phyloP scores from a whole-genome alignment of 1,139 yeast species.

The Sugiyamaella sp. region DNA sequence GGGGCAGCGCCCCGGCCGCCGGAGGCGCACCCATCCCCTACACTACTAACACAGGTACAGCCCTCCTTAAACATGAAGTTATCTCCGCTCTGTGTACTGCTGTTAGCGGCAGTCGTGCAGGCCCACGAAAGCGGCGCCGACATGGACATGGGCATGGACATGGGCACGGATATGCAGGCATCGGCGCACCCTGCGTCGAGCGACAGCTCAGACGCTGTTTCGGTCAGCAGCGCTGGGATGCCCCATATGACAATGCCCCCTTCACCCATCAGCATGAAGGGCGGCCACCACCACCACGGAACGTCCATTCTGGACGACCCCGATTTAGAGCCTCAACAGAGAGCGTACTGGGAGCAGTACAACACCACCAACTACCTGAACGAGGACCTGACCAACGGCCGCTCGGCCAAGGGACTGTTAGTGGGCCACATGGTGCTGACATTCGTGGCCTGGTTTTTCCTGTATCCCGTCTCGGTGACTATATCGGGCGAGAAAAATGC shows the following conservation, averaged over 20 bases:
- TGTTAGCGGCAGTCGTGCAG: not conserved
- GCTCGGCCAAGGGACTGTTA: conserved; percentile 54
- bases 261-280: conserved; percentile 40
- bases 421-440: conserved; percentile 58
- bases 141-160: not conserved
- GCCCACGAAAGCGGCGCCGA: no score
- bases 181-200: not conserved
- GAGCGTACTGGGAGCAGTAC: conserved; percentile 75
- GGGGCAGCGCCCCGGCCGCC: no score
- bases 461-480: conserved; percentile 73
- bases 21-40: no score
- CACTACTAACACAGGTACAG: no score
- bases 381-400: conserved; percentile 44
- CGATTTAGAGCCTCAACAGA: conserved; percentile 68
- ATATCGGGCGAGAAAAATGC: conserved; percentile 61
- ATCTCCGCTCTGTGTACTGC: not conserved
- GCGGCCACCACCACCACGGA: conserved; percentile 61
- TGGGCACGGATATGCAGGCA: conserved; percentile 10
- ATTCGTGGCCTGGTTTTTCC: conserved; percentile 51
- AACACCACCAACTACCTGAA: conserved; percentile 80
- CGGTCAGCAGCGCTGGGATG: no score
- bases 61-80: not conserved
- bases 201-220: not conserved
- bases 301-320: conserved; percentile 70
- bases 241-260: conserved; percentile 32